phyloP scores from a whole-genome alignment of 2,329 filamentous ascomycete genomes.

The Verticillium dahliae region DNA sequence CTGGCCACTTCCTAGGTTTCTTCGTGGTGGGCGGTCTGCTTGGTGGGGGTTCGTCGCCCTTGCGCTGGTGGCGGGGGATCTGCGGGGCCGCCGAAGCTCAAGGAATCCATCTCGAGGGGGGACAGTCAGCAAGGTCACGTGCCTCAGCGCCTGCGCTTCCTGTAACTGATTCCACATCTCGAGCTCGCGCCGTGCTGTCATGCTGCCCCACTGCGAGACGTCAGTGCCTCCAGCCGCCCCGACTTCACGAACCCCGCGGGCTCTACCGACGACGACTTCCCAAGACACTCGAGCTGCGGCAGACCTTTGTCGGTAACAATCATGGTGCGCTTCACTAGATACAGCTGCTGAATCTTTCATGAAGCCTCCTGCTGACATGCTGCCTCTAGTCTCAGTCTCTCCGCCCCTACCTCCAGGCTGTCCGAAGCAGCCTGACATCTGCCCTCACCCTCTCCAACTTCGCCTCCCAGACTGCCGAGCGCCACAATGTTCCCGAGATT shows the following conservation, averaged over 20 bases:
- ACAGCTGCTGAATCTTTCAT: background rate
- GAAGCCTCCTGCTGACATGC: slow-evolving; percentile 14
- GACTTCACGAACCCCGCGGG: slow-evolving; percentile 12
- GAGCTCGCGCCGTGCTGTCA: slow-evolving; percentile 7
- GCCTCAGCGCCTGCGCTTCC: background rate
- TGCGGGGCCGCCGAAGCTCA: background rate
- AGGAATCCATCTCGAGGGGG: background rate
- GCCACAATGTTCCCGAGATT: slow-evolving; percentile 97
- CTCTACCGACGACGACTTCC: slow-evolving; percentile 1
- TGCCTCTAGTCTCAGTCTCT: slow-evolving; percentile 78
- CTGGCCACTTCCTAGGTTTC: background rate
- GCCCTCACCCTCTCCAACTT: slow-evolving; percentile 95
- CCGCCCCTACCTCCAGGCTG: slow-evolving; percentile 92
- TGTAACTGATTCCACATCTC: background rate
- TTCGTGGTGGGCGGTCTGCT: background rate
- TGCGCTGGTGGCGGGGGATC: background rate
- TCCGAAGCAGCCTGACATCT: slow-evolving; percentile 88
- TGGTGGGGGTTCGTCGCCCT: slow-evolving; percentile 2
- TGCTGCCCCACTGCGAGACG: slow-evolving; percentile 23
- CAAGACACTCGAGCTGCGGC: slow-evolving; percentile 6
- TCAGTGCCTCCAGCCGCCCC: slow-evolving; percentile 23
- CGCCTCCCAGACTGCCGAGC: slow-evolving; percentile 90
- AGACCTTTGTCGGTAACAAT: background rate
- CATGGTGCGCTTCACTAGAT: slow-evolving; percentile 7
- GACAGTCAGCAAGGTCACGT: background rate